Evolutionary conservation across 2,329 filamentous ascomycete species (phyloP), one percentile per base, ranked within the genome.

Genomic region (Colletotrichum cordylinicola): DNA sequence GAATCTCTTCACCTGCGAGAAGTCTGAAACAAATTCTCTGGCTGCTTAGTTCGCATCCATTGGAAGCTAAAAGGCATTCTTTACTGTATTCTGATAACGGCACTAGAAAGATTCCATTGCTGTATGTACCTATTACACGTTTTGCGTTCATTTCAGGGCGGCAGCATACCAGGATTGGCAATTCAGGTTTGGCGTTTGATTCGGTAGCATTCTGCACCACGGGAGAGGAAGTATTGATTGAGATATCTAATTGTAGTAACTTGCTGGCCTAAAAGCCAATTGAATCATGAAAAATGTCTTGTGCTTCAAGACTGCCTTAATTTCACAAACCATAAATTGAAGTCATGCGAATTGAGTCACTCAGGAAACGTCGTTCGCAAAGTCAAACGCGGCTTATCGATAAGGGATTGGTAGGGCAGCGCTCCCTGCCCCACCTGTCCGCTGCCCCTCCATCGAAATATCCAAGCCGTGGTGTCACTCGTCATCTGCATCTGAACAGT

Each of bases 1-100:
- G 81, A 98, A 98, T 83, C 89, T 98, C 33, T 98, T 96, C 81
- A 93, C 91, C 37, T 96, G 94, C 84, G 90, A 92, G 76, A 88
- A 89, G 80, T 80, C 85, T 27, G 85, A 87, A 67, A 81, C 75
- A 39, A 64, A 64, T 67, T 65, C 68, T 29, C 70, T 70, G 75
- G 75, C 70, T 58, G 70, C 61, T 33, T 74, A 77, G 77, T 58
- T 68, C 12, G 66, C 64, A 37, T 33, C 58, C 33, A 29, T 35
- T 29, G 21, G 33, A 64, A 48, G 9, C 13, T 73, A 58, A 37
- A 52, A 27, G 35, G 24, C 18, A 15, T 18, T 68, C 24, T 21
- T 10, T 48, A 15, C n/a, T 76, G 58, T 76, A 69, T 65, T 74
- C 12, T 18, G 35, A n/a, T 39, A 21, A 27, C 35, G 35, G 37